Percentiles rank a stretch among this genome's conserved stretches.
Evolutionary conservation across 2,329 filamentous ascomycete species (phyloP).

Genomic region (Eurotiales sp.): DNA sequence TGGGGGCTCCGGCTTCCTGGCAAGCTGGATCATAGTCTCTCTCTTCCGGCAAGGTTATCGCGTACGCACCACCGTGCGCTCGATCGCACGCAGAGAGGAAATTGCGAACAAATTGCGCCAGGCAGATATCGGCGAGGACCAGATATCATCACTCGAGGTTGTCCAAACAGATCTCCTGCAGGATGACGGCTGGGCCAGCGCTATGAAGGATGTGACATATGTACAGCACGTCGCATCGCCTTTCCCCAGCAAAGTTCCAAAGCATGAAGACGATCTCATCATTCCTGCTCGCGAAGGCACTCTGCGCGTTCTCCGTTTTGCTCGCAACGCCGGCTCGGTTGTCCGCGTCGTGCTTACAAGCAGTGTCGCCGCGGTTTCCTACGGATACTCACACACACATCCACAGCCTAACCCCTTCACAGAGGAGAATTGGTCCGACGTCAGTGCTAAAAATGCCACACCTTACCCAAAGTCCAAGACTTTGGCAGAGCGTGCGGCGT

Average conservation of each 20-base stretch:
- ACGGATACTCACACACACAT: not conserved
- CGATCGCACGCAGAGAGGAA: not conserved
- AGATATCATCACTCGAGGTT: conserved; percentile 7
- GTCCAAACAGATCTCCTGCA: conserved; percentile 5
- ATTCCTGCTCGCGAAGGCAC: conserved; percentile 6
- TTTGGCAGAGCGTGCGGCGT: conserved; percentile 31
- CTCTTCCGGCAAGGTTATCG: conserved; percentile 3
- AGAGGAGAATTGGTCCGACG: conserved; percentile 30
- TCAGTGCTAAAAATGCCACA: conserved; percentile 16
- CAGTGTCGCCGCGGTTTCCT: not conserved
- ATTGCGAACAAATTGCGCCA: conserved; percentile 1
- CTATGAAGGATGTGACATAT: conserved; percentile 10
- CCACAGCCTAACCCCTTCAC: conserved; percentile 20
- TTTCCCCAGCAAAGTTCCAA: not conserved
- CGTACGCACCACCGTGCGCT: conserved; percentile 10
- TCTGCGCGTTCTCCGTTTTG: conserved; percentile 8
- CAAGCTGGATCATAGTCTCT: not conserved
- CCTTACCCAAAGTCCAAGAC: conserved; percentile 33
- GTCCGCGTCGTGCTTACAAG: conserved; percentile 7
- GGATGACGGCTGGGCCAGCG: conserved; percentile 10
- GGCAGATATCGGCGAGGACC: not conserved
- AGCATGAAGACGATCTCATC: not conserved
- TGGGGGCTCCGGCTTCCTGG: conserved; percentile 10
- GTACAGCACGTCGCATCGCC: conserved; percentile 12
- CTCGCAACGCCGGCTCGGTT: conserved; percentile 3